Percentiles rank a stretch among this genome's conserved stretches.
Evolutionary conservation across 2,329 filamentous ascomycete genomes (phyloP).

Genomic region (Tolypocladium tundrense): DNA sequence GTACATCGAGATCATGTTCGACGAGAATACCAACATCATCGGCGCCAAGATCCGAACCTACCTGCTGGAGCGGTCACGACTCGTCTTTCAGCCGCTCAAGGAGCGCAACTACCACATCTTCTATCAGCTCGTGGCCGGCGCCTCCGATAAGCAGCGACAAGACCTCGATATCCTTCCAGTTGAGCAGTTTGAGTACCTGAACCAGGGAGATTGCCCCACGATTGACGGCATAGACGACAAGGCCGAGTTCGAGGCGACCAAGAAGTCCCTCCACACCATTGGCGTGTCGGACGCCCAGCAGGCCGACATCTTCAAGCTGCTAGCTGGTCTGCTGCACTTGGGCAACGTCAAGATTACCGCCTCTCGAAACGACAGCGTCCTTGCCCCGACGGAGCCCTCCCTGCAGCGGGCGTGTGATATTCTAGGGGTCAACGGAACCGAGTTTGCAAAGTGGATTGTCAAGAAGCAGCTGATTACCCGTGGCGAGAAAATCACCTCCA

Average conservation of each 20-base stretch:
- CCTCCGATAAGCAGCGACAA: slow-evolving; percentile 72
- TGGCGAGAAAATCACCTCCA: slow-evolving; percentile 95
- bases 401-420: slow-evolving; percentile 73
- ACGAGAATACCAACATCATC: slow-evolving; percentile 89
- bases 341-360: slow-evolving; percentile 95
- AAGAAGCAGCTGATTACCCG: slow-evolving; percentile 97
- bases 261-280: slow-evolving; percentile 77
- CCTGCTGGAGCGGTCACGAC: slow-evolving; percentile 82
- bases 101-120: slow-evolving; percentile 99
- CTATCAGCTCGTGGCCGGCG: slow-evolving; percentile 90
- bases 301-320: slow-evolving; percentile 74
- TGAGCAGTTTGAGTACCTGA: slow-evolving; percentile 91
- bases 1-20: slow-evolving; percentile 99
- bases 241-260: slow-evolving; percentile 83
- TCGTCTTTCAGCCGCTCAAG: slow-evolving; percentile 95
- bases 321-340: slow-evolving; percentile 85
- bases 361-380: slow-evolving; percentile 75
- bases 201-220: slow-evolving; percentile 81
- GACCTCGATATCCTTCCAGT: slow-evolving; percentile 70
- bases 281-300: slow-evolving; percentile 70
- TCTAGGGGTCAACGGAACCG: slow-evolving; percentile 73
- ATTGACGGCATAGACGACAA: slow-evolving; percentile 96
- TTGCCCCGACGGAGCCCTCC: slow-evolving; percentile 71
- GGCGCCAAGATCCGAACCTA: slow-evolving; percentile 97
- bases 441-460: slow-evolving; percentile 96